Percentiles rank a stretch among this genome's conserved stretches.
phyloP scores from a whole-genome alignment of 202 grass and related monocot species.

The Brachypodium distachyon region DNA sequence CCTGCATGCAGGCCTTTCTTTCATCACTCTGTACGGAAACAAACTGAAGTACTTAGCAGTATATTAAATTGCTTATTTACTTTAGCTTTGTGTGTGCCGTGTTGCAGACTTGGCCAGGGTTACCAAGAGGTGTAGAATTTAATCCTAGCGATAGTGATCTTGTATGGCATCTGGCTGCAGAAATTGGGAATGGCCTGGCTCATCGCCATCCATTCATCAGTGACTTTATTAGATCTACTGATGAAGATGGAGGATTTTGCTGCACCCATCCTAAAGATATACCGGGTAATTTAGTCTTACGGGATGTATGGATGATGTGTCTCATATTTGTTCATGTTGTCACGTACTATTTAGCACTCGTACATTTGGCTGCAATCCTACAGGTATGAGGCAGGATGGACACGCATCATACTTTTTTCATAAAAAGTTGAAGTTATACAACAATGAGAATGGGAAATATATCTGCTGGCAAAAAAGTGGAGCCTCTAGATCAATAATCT shows the following conservation, averaged over 20 bases:
- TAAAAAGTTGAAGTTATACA: slow-evolving; percentile 34
- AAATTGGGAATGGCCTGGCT: slow-evolving; percentile 43
- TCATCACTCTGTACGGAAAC: too few species aligned
- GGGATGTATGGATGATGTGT: neutral
- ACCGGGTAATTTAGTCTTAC: slow-evolving; percentile 42
- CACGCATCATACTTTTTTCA: slow-evolving; percentile 71
- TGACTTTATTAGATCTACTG: slow-evolving; percentile 57
- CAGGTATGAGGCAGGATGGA: slow-evolving; percentile 65
- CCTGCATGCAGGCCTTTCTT: neutral
- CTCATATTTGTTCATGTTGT: neutral
- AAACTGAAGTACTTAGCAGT: neutral
- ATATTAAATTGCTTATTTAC: slow-evolving; percentile 4
- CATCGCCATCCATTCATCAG: slow-evolving; percentile 74
- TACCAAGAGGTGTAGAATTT: slow-evolving; percentile 83
- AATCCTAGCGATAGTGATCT: slow-evolving; percentile 67
- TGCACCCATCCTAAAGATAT: slow-evolving; percentile 56
- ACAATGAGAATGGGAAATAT: slow-evolving; percentile 20
- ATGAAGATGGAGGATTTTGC: slow-evolving; percentile 34
- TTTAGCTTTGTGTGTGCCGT: neutral
- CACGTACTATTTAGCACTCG: neutral
- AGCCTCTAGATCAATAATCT: slow-evolving; percentile 27
- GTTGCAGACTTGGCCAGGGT: slow-evolving; percentile 55
- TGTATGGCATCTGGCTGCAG: slow-evolving; percentile 74
- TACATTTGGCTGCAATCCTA: slow-evolving; percentile 4
- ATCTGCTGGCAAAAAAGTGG: slow-evolving; percentile 50